Base-by-base conservation (phyloP, 495 filamentous ascomycete species). In the Aspergillus avenaceus region DNA sequence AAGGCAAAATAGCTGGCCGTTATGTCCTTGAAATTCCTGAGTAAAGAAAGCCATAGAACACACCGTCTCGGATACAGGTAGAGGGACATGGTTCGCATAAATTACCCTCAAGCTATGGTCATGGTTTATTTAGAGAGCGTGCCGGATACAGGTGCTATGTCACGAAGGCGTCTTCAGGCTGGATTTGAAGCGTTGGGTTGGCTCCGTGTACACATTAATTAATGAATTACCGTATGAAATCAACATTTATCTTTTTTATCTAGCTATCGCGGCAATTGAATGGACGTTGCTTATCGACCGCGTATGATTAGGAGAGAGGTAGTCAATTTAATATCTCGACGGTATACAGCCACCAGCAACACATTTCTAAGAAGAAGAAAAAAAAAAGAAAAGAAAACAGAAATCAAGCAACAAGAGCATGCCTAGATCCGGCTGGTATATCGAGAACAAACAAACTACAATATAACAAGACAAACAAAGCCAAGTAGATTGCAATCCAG, bases 1-100 rank as follows among this genome's bases (percentile, higher is more conserved):
- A 83, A 64, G 82, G 80, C 50, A 84, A 88, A 73, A 91, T 97
- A 67, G 86, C 86, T 1, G 91, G 91, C 12, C 78, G 92, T 42
- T 95, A 95, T 60, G 91, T 97, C 18, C 78, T 96, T 14, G 86
- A 97, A 49, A 75, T 81, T 0, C 77, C 75, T 2, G 73, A 83
- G 59, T 83, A 65, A 52, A 36, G 9, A 14, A 9, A 16, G 8
- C 5, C 16, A 18, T 7, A 22, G 11, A n/a, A 51, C 22, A 11
- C 23, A 34, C 4, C 18, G 24, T 14, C 23, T 12, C 38, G 38
- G n/a, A 45, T 13, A 29, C 36, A 8, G 28, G 5, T 14, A 14
- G 29, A 32, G 11, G 16, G 38, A 21, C 14, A 32, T 34, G 11
- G 38, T 21, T 18, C 36, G 36, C 36, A 19, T 38, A 19, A n/a